Percentiles rank a stretch among this genome's conserved stretches.
phyloP scores from a whole-genome alignment of 23 red algal genomes.

The Gracilaria caudata region DNA sequence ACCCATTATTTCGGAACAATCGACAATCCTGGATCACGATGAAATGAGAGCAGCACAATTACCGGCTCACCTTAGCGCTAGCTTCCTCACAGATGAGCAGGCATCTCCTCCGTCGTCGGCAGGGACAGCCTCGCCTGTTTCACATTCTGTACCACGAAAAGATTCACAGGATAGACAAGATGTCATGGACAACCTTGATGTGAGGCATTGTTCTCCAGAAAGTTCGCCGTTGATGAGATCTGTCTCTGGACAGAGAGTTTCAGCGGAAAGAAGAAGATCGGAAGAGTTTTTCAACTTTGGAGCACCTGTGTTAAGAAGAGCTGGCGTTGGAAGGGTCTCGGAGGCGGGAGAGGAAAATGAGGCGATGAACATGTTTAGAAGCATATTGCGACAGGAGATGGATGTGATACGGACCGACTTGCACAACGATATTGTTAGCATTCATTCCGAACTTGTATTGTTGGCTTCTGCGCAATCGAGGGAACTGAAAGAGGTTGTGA shows the following conservation, averaged over 20 bases:
- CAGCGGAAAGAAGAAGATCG: conserved; percentile 7
- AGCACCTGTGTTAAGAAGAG: conserved; percentile 1
- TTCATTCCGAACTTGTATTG: conserved; percentile 69
- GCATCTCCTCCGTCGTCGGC: not conserved
- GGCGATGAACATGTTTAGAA: not conserved
- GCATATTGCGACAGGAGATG: conserved; percentile 30
- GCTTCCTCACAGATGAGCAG: conserved; percentile 22
- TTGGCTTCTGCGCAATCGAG: conserved; percentile 31
- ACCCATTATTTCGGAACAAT: not conserved
- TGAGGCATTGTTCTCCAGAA: not conserved
- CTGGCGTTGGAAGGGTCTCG: not conserved
- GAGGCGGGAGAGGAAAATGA: not conserved
- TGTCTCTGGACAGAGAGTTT: not conserved
- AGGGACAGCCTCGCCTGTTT: not conserved
- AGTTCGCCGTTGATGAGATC: not conserved
- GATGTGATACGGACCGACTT: conserved; percentile 36
- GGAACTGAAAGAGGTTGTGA: conserved; percentile 32
- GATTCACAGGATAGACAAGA: not conserved
- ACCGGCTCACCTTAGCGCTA: conserved; percentile 2
- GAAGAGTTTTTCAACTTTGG: not conserved
- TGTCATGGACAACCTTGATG: not conserved
- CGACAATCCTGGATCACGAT: not conserved
- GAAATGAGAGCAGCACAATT: not conserved
- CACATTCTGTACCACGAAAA: not conserved
- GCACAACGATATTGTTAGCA: conserved; percentile 47